phyloP scores from a whole-genome alignment of 1,284 basidiomycete species.

The Gomphus bonarii region DNA sequence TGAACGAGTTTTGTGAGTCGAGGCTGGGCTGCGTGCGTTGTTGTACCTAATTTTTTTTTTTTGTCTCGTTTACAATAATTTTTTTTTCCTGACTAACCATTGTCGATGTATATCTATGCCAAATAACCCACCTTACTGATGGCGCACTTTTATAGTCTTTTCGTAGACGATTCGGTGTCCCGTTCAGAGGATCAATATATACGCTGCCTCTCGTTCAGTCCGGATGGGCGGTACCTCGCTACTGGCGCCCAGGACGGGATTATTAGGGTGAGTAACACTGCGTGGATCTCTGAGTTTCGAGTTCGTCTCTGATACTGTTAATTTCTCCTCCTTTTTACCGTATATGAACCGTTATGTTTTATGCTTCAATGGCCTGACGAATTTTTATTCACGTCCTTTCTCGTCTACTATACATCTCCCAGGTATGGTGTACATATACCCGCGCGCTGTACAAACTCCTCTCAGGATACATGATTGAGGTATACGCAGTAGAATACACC shows the following conservation, averaged over 20 bases:
- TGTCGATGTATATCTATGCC: background rate
- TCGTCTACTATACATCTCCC: slow-evolving; percentile 1
- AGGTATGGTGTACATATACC: slow-evolving; percentile 84
- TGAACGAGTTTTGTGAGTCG: slow-evolving; percentile 58
- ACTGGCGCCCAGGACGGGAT: slow-evolving; percentile 81
- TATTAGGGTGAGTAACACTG: slow-evolving; percentile 50
- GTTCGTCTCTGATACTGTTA: background rate
- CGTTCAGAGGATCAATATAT: slow-evolving; percentile 74
- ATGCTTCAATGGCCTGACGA: no score
- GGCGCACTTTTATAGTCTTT: background rate
- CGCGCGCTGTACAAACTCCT: slow-evolving; percentile 66
- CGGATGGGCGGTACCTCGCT: slow-evolving; percentile 71
- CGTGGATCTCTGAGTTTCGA: background rate
- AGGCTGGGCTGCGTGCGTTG: background rate
- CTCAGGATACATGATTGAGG: slow-evolving; percentile 82
- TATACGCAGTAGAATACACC: slow-evolving; percentile 86
- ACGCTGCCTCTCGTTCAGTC: slow-evolving; percentile 76
- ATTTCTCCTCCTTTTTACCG: background rate
- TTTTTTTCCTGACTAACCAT: background rate
- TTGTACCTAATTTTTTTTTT: no score
- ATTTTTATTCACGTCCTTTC: background rate
- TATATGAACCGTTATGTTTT: slow-evolving; percentile 1
- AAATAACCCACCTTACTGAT: background rate
- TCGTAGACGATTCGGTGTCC: slow-evolving; percentile 51
- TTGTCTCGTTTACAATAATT: no score